Conservation (phyloP, 306 rosid species). For the Mimosa bimucronata region DNA sequence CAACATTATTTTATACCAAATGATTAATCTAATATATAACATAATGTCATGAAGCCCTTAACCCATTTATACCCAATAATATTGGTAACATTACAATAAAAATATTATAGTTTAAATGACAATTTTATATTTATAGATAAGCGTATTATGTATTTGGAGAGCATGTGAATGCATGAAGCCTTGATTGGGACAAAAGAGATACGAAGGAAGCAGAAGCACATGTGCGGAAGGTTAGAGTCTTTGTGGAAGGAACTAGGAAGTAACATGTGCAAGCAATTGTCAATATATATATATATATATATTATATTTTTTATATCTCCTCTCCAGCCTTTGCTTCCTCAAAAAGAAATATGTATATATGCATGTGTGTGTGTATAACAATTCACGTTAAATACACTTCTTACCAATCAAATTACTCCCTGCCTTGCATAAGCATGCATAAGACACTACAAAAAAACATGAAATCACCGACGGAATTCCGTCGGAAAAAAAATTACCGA, state of each 20-base stretch:
- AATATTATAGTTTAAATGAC: neutral
- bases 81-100: neutral
- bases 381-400: neutral
- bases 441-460: no score
- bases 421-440: no score
- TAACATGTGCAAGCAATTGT: neutral
- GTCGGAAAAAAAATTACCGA: no score
- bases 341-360: neutral
- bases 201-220: neutral
- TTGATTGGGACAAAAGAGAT: constrained; percentile 1
- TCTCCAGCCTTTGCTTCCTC: neutral
- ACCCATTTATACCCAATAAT: no score
- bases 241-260: neutral
- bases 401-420: neutral
- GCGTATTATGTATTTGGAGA: neutral
- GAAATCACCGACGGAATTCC: no score
- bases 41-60: neutral
- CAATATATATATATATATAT: neutral
- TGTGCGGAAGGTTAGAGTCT: neutral
- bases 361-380: no score
- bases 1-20: neutral
- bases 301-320: no score
- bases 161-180: neutral
- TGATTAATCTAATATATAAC: neutral
- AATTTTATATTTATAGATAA: neutral